Conservation (phyloP, 2,329 filamentous ascomycete genomes). For the Eurotiales sp. region DNA sequence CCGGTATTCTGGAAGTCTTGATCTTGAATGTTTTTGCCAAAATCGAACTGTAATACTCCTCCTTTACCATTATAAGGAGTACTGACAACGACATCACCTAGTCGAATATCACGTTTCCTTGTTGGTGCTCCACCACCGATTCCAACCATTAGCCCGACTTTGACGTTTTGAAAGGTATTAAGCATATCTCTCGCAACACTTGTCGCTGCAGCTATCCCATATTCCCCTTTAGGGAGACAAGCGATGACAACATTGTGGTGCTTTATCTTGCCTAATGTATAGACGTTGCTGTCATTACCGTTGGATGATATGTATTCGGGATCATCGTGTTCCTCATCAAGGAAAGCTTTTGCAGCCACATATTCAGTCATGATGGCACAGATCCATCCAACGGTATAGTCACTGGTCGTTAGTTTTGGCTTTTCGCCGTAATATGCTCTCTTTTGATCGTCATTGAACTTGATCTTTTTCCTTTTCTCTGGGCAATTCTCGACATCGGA, state of each 20-base stretch:
- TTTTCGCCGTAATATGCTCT: too few species aligned
- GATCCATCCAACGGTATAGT: slow-evolving; percentile 46
- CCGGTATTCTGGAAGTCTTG: slow-evolving; percentile 16
- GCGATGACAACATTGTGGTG: slow-evolving; percentile 28
- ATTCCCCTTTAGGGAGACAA: slow-evolving; percentile 26
- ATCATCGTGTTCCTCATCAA: slow-evolving; percentile 36
- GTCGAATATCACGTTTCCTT: slow-evolving; percentile 25
- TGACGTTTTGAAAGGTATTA: slow-evolving; percentile 25
- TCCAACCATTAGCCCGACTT: slow-evolving; percentile 44
- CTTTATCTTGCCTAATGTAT: slow-evolving; percentile 24
- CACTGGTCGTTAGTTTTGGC: background rate
- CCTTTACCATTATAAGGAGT: slow-evolving; percentile 9
- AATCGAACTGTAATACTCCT: slow-evolving; percentile 19
- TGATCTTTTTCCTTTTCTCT: background rate
- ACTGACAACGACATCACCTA: slow-evolving; percentile 23
- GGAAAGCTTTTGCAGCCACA: slow-evolving; percentile 35
- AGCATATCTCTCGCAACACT: slow-evolving; percentile 29
- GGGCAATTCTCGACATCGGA: too few species aligned
- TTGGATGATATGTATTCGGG: slow-evolving; percentile 14
- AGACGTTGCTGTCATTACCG: slow-evolving; percentile 24
- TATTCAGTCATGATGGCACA: slow-evolving; percentile 37
- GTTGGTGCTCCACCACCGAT: slow-evolving; percentile 33
- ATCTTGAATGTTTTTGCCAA: slow-evolving; percentile 16
- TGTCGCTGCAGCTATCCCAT: slow-evolving; percentile 28
- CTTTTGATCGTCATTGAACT: background rate